Conservation (phyloP, 2,329 filamentous ascomycete species). For the Penicillium sumatraense region DNA sequence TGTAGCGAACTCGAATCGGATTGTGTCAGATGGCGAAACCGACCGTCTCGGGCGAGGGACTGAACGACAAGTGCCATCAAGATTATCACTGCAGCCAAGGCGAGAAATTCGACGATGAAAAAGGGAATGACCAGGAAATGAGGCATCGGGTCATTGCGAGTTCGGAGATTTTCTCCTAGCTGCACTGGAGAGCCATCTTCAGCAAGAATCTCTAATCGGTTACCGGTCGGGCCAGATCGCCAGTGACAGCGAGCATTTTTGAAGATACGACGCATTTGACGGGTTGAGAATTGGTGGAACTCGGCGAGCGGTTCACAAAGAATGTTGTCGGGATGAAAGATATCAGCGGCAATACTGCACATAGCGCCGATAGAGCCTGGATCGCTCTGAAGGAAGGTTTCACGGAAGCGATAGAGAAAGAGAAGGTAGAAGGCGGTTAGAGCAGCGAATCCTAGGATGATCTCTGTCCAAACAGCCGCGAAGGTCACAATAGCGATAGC, state of each 20-base stretch:
- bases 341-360: conserved; percentile 39
- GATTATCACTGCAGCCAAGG: conserved; percentile 36
- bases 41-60: conserved; percentile 34
- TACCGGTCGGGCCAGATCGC: conserved; percentile 31
- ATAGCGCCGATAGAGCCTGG: conserved; percentile 40
- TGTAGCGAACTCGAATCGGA: conserved; percentile 38
- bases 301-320: conserved; percentile 31
- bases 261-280: conserved; percentile 36
- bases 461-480: conserved; percentile 35
- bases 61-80: conserved; percentile 35
- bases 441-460: conserved; percentile 30
- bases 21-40: conserved; percentile 36
- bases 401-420: conserved; percentile 32
- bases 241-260: conserved; percentile 34
- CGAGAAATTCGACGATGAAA: conserved; percentile 39
- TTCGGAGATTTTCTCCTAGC: conserved; percentile 28
- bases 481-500: conserved; percentile 34
- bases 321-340: conserved; percentile 35
- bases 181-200: conserved; percentile 34
- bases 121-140: conserved; percentile 41
- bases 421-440: conserved; percentile 32
- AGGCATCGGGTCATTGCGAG: conserved; percentile 35
- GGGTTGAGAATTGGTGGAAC: conserved; percentile 39
- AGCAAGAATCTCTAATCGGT: conserved; percentile 34
- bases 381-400: conserved; percentile 37